Evolutionary conservation across 2,329 filamentous ascomycete species (phyloP).

Genomic region (Penicillium occitanis): DNA sequence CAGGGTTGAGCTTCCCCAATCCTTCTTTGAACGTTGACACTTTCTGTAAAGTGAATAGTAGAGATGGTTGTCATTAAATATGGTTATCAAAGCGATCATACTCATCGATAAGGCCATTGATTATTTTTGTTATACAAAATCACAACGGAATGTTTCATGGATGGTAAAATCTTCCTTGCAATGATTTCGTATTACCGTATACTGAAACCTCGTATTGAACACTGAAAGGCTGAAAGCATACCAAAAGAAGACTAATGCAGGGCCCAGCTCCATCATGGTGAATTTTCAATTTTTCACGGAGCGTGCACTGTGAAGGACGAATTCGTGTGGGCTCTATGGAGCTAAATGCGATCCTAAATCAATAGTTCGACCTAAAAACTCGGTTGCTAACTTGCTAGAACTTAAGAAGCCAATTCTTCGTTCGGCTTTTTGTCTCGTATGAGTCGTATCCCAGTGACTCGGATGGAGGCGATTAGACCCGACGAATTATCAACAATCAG

Average conservation of each 20-base stretch:
- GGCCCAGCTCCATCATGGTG: background rate
- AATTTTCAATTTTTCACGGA: background rate
- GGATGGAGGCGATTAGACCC: background rate
- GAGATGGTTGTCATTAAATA: background rate
- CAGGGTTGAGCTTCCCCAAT: background rate
- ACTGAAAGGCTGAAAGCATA: background rate
- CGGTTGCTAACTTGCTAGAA: background rate
- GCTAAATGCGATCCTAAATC: background rate
- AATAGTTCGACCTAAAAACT: background rate
- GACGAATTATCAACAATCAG: background rate
- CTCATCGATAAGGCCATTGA: background rate
- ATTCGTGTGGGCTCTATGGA: background rate
- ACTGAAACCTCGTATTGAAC: background rate
- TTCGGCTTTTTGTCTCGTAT: background rate
- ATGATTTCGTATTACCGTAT: background rate
- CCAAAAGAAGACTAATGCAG: background rate
- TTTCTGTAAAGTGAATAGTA: background rate
- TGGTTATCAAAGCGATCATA: background rate
- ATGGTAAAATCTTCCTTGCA: background rate
- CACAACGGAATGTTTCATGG: background rate
- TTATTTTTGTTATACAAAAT: background rate
- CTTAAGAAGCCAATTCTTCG: background rate
- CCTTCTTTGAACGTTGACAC: background rate
- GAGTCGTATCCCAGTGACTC: background rate
- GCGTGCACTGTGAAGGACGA: background rate